A percentile compares a stretch with the other conserved stretches of the same genome.
Conservation (phyloP, 1,284 basidiomycete genomes). For the Marasmius oreades region DNA sequence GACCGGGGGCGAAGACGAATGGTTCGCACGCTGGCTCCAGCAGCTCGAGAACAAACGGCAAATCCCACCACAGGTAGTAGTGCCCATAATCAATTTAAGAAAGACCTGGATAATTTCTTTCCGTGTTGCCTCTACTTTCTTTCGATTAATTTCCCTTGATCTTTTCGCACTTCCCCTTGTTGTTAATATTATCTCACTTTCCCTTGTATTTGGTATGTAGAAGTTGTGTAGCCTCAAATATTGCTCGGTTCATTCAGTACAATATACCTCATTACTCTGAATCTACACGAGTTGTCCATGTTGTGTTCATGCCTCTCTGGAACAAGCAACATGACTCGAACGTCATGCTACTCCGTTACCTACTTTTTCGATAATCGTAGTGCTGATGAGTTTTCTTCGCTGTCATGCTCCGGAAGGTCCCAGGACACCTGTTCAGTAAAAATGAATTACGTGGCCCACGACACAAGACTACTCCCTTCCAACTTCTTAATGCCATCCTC, state of each 20-base stretch:
- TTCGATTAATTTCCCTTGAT: neutral
- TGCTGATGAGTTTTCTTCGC: too few species aligned
- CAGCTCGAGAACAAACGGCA: slow-evolving; percentile 45
- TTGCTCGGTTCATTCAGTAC: neutral
- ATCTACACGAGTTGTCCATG: neutral
- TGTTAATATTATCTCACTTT: neutral
- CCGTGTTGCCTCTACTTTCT: neutral
- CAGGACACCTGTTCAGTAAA: too few species aligned
- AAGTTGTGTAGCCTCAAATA: neutral
- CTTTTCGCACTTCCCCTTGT: neutral
- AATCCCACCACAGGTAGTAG: slow-evolving; percentile 42
- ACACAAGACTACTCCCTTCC: neutral
- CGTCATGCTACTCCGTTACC: too few species aligned
- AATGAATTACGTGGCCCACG: too few species aligned
- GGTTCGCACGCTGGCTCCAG: slow-evolving; percentile 36
- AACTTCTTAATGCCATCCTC: slow-evolving; percentile 41
- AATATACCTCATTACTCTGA: neutral
- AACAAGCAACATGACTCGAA: too few species aligned
- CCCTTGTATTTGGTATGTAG: neutral
- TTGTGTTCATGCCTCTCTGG: too few species aligned
- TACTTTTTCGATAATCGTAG: too few species aligned
- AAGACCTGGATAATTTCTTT: neutral
- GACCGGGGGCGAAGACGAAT: slow-evolving; percentile 47
- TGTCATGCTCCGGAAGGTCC: too few species aligned
- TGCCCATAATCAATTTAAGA: neutral